phyloP scores from a whole-genome alignment of 257 asterid species.

The Gentiana straminea region DNA sequence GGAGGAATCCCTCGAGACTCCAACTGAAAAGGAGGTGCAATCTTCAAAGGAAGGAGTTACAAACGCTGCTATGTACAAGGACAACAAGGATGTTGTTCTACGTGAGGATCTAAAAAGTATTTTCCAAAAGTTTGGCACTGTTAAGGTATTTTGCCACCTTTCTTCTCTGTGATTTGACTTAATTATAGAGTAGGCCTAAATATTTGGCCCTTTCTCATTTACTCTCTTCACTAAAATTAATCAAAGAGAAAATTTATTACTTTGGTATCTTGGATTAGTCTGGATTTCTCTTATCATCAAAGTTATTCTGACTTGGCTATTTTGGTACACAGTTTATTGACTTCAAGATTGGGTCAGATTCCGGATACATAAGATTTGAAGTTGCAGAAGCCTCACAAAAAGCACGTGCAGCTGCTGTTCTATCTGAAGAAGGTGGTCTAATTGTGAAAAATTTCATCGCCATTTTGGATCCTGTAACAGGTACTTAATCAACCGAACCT shows the following conservation, averaged over 20 bases:
- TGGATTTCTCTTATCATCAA: no score
- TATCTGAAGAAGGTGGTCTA: constrained; percentile 80
- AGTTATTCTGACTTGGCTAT: no score
- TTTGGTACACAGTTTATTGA: constrained; percentile 55
- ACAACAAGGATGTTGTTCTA: constrained; percentile 62
- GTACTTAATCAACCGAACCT: constrained; percentile 23
- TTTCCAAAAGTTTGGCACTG: constrained; percentile 64
- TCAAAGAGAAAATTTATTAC: background rate
- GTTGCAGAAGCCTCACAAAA: constrained; percentile 67
- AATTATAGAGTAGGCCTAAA: background rate
- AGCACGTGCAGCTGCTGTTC: constrained; percentile 90
- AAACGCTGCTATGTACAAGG: constrained; percentile 30
- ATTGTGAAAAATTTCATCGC: constrained; percentile 71
- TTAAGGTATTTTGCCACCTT: constrained; percentile 46
- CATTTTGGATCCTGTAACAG: constrained; percentile 73
- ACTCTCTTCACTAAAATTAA: background rate
- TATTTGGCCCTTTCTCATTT: background rate
- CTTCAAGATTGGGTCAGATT: constrained; percentile 55
- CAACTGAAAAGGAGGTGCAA: constrained; percentile 29
- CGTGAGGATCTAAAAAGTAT: constrained; percentile 76
- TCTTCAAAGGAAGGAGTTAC: constrained; percentile 30
- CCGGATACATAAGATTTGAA: constrained; percentile 85
- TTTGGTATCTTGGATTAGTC: background rate
- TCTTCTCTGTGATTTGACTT: background rate
- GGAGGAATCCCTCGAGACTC: constrained; percentile 27